Evolutionary conservation across 192 early-diverging fungal genomes (phyloP).

Genomic region (Backusella tuberculispora): DNA sequence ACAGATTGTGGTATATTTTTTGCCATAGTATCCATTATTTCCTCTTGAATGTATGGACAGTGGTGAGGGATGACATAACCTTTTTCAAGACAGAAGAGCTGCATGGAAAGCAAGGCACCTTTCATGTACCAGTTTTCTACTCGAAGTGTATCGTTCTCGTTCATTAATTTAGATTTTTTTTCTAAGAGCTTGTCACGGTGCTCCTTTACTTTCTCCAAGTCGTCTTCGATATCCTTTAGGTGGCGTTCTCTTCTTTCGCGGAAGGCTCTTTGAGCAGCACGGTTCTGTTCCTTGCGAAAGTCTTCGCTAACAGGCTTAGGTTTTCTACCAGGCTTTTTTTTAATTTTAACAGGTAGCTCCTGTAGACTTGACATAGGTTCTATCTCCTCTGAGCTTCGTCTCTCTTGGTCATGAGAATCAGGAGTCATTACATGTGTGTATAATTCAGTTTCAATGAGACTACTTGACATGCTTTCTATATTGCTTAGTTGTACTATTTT

Average conservation of each 20-base stretch:
- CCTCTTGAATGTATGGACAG: conserved; percentile 36
- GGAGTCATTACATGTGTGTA: background rate
- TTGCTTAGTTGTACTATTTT: background rate
- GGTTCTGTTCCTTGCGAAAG: conserved; percentile 77
- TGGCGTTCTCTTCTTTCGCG: conserved; percentile 86
- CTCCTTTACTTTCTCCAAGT: conserved; percentile 68
- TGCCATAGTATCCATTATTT: conserved; percentile 33
- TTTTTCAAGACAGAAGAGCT: conserved; percentile 43
- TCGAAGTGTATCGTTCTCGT: conserved; percentile 45
- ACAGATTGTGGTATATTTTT: conserved; percentile 38
- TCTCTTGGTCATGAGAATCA: background rate
- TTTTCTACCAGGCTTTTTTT: conserved; percentile 63
- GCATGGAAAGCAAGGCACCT: conserved; percentile 51
- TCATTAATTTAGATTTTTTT: conserved; percentile 45
- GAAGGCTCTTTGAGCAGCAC: conserved; percentile 90
- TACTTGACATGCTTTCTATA: background rate
- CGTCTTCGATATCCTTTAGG: conserved; percentile 73
- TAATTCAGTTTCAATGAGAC: background rate
- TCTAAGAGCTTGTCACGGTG: conserved; percentile 50
- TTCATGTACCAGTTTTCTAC: conserved; percentile 56
- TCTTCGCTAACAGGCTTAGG: conserved; percentile 62
- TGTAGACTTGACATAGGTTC: background rate
- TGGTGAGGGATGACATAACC: conserved; percentile 37
- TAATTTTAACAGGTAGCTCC: conserved; percentile 46
- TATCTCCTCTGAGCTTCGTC: background rate